Conservation (phyloP, 805 yeast genomes). For the Maudiozyma pseudohumilis region DNA sequence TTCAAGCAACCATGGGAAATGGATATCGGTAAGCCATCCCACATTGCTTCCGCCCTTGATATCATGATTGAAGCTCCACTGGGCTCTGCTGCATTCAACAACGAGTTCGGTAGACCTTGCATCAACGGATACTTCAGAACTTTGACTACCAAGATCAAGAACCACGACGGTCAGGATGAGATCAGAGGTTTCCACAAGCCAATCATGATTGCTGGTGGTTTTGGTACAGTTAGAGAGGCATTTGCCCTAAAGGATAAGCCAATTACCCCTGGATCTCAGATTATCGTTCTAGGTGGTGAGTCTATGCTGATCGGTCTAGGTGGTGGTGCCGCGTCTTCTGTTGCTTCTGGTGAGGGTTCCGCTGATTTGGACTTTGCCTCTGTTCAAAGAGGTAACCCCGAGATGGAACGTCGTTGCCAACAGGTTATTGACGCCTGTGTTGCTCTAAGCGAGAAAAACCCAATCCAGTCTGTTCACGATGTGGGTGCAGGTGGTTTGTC, state of each 20-base stretch:
- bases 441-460: slow-evolving; percentile 63
- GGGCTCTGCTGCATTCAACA: slow-evolving; percentile 96
- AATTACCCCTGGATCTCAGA: slow-evolving; percentile 83
- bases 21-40: slow-evolving; percentile 80
- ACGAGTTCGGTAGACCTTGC: slow-evolving; percentile 97
- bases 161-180: slow-evolving; percentile 53
- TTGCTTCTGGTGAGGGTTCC: slow-evolving; percentile 92
- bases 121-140: slow-evolving; percentile 96
- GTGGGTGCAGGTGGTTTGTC: slow-evolving; percentile 99
- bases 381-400: slow-evolving; percentile 98
- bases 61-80: slow-evolving; percentile 96
- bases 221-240: slow-evolving; percentile 92
- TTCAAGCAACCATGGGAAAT: slow-evolving; percentile 92
- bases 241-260: slow-evolving; percentile 79
- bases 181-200: slow-evolving; percentile 97
- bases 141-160: slow-evolving; percentile 66
- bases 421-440: slow-evolving; percentile 94
- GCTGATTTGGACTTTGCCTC: slow-evolving; percentile 97
- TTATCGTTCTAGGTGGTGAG: slow-evolving; percentile 95
- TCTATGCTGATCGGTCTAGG: slow-evolving; percentile 97
- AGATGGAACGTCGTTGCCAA: slow-evolving; percentile 98
- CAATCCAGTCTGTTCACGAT: slow-evolving; percentile 93
- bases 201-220: slow-evolving; percentile 98
- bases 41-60: slow-evolving; percentile 85
- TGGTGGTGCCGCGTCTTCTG: slow-evolving; percentile 98